phyloP scores from a whole-genome alignment of 1,284 basidiomycete genomes.

The Leccinum pallidistipes region DNA sequence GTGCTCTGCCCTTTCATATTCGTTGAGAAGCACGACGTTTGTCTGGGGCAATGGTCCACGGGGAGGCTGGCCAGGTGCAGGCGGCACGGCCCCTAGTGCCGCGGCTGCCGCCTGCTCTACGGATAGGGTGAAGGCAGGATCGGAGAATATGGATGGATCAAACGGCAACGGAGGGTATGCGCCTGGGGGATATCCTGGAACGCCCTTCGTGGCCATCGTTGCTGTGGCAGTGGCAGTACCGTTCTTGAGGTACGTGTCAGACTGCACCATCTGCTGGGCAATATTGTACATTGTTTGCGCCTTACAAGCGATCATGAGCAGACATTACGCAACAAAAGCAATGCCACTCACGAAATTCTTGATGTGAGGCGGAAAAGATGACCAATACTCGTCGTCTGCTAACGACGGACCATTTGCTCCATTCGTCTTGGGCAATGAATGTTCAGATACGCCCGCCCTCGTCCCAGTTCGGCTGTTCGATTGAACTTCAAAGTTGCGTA shows the following conservation, averaged over 20 bases:
- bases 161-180: constrained; percentile 42
- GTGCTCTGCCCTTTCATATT: constrained; percentile 48
- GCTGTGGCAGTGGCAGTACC: constrained; percentile 36
- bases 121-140: constrained; percentile 52
- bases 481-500: constrained; percentile 50
- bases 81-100: constrained; percentile 38
- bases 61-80: constrained; percentile 34
- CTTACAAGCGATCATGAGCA: constrained; percentile 39
- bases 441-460: constrained; percentile 16
- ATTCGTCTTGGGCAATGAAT: constrained; percentile 24
- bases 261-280: constrained; percentile 65
- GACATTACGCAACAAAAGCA: constrained; percentile 25
- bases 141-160: constrained; percentile 56
- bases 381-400: constrained; percentile 52
- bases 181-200: constrained; percentile 35
- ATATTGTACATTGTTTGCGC: constrained; percentile 64
- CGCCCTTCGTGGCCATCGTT: constrained; percentile 37
- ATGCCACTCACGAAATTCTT: constrained; percentile 50
- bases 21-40: constrained; percentile 44
- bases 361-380: constrained; percentile 51
- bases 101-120: constrained; percentile 52
- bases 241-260: constrained; percentile 44
- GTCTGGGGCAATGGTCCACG: constrained; percentile 36
- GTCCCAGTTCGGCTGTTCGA: constrained; percentile 38
- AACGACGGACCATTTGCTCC: constrained; percentile 26